Evolutionary conservation across 139 green algal genomes (phyloP).

Genomic region (Zygnema circumcarinatum): DNA sequence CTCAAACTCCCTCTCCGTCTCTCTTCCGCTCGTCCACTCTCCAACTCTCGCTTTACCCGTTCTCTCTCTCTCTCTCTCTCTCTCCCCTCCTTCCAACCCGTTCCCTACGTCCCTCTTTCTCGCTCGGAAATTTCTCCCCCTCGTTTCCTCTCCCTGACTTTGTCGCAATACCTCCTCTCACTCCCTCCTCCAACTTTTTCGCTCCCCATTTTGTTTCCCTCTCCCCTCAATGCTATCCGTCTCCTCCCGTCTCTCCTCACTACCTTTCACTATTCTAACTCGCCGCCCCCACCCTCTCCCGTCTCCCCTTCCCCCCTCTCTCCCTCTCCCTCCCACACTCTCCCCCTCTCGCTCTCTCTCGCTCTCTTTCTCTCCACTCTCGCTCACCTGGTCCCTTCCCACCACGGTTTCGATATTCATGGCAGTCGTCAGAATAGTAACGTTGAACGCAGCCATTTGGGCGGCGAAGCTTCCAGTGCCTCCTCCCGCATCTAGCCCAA

Average conservation of each 20-base stretch:
- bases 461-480: slow-evolving; percentile 10
- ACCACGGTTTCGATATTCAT: slow-evolving; percentile 29
- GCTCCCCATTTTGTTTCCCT: not conserved
- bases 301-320: no score
- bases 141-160: not conserved
- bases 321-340: slow-evolving; percentile 13
- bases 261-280: no score
- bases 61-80: no score
- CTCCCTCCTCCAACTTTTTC: not conserved
- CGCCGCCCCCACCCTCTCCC: not conserved
- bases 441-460: slow-evolving; percentile 14
- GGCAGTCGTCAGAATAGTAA: slow-evolving; percentile 16
- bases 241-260: not conserved
- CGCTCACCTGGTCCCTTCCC: not conserved
- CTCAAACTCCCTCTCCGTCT: no score
- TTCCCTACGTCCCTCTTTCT: no score
- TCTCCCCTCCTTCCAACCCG: no score
- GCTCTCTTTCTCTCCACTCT: not conserved
- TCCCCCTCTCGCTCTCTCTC: not conserved
- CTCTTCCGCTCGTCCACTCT: no score
- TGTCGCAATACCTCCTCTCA: not conserved
- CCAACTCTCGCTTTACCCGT: no score
- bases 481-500: slow-evolving; percentile 15
- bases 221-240: not conserved
- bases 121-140: not conserved